Evolutionary conservation across 1,284 basidiomycete genomes (phyloP), one percentile per base, ranked within the genome.

Genomic region (Veloporphyrellus conicus): DNA sequence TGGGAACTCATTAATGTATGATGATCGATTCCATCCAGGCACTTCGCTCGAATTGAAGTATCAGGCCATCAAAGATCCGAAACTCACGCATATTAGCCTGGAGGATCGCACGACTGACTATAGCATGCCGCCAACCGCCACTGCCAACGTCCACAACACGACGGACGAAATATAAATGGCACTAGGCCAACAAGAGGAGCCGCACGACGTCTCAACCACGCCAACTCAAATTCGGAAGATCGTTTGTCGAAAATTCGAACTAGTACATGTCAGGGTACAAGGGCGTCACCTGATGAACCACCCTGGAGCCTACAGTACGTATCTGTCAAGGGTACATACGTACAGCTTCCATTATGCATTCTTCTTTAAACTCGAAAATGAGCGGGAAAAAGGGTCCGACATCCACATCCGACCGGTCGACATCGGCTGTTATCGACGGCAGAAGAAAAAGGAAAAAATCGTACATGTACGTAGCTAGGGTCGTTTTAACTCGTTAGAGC

Each of bases 401-500:
- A 35, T 35, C 34, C 34, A 12, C 18, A 35, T 12, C 34, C 18
- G 34, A 19, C 36, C 19, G n/a, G 19, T 20, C 23, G 7, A 41
- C 14, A 20, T 25, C 15, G 27, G 6, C 22, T 15, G 34, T 18
- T 35, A 35, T 35, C 6, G 7, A 27, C 8, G 15, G 9, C 20
- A 15, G 10, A 22, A 29, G n/a, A 38, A 14, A 35, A 12, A 16
- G 39, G 31, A 37, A 49, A 41, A 58, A 52, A 14, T 49, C 15
- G 14, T 61, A 64, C 50, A 60, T 16, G 11, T 34, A 34, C 32
- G 32, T 33, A 33, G 32, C 32, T 35, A 19, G 19, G 34, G 34
- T 35, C 34, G 33, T 34, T n/a, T 16, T 41, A 43, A 38, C 16
- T 18, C 15, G 6, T 12, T 29, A 22, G 33, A 10, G 7, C 27